phyloP scores from a whole-genome alignment of 2,329 filamentous ascomycete genomes.

The Colletotrichum cuscutae region DNA sequence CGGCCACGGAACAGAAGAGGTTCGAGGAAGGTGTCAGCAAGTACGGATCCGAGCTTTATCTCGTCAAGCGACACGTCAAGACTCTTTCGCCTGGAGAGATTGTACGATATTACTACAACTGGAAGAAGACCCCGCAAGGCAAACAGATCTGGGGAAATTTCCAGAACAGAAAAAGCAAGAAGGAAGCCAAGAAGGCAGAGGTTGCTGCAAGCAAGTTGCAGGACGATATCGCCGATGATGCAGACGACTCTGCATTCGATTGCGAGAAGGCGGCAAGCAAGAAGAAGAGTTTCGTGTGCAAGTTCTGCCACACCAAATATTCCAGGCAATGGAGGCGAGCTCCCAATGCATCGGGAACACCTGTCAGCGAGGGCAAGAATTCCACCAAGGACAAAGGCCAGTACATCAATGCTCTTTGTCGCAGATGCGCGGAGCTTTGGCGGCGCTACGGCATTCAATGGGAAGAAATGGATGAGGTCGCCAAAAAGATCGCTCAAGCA shows the following conservation, averaged over 20 bases:
- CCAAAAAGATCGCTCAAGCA: slow-evolving; percentile 84
- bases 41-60: slow-evolving; percentile 89
- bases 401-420: slow-evolving; percentile 84
- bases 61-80: slow-evolving; percentile 86
- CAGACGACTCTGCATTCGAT: slow-evolving; percentile 97
- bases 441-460: slow-evolving; percentile 95
- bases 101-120: slow-evolving; percentile 95
- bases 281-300: slow-evolving; percentile 90
- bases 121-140: slow-evolving; percentile 93
- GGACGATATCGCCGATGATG: slow-evolving; percentile 91
- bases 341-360: slow-evolving; percentile 78
- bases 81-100: slow-evolving; percentile 82
- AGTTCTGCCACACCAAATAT: slow-evolving; percentile 84
- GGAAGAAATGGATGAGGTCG: slow-evolving; percentile 91
- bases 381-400: slow-evolving; percentile 83
- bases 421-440: slow-evolving; percentile 93
- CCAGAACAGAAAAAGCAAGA: slow-evolving; percentile 88
- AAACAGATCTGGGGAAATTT: slow-evolving; percentile 91
- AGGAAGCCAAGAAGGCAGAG: slow-evolving; percentile 80
- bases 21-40: slow-evolving; percentile 93
- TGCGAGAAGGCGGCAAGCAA: slow-evolving; percentile 81
- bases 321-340: slow-evolving; percentile 94
- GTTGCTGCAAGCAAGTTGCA: slow-evolving; percentile 80
- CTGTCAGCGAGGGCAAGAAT: slow-evolving; percentile 74
- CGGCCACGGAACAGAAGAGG: slow-evolving; percentile 81